Evolutionary conservation across 2,329 filamentous ascomycete species (phyloP), one percentile per base, ranked within the genome.

Genomic region (Zarea fungicola): DNA sequence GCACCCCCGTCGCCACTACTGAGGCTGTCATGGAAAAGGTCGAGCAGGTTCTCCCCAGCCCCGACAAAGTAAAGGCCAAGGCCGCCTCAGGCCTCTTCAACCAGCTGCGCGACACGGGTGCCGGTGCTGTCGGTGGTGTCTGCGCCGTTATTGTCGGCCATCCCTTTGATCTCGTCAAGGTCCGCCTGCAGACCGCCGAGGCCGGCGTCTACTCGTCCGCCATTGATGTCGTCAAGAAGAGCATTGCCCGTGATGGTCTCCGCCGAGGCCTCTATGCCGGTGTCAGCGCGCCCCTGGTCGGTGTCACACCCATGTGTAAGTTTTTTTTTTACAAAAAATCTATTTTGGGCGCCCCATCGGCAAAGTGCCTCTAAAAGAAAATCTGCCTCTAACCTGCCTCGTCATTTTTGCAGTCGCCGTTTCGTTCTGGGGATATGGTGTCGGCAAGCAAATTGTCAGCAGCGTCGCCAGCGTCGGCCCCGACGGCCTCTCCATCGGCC

Each of bases 251-350:
- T 53, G 92, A 97, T 68, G 93, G 93, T 2, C 66, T 96, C 57
- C 61, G 71, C 52, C 72, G 87, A 67, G 93, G 93, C 8, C 69
- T 99, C 54, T 99, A 99, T 69, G 93, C 93, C n/a, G 93, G 93
- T 67, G 92, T 99, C 39, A 93, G 87, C 58, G 93, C 93, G 60
- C 93, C 93, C 37, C 73, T 99, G 54, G 87, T 96, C 9, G 93
- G 93, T 47, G 93, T 99, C 14, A 99, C 93, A 53, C 93, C 93
- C 48, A 99, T 99, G 93, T 99, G 91, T 96, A 80, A 71, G 91
- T 81, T 32, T 6, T 26, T 34, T 6, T 35, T 4, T 18, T 46
- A 22, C n/a, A 32, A n/a, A n/a, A n/a, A n/a, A n/a, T n/a, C n/a
- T n/a, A n/a, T n/a, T n/a, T n/a, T n/a, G n/a, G n/a, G n/a, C n/a